phyloP scores from a whole-genome alignment of 2,329 filamentous ascomycete genomes.

The Byssothecium circinans region DNA sequence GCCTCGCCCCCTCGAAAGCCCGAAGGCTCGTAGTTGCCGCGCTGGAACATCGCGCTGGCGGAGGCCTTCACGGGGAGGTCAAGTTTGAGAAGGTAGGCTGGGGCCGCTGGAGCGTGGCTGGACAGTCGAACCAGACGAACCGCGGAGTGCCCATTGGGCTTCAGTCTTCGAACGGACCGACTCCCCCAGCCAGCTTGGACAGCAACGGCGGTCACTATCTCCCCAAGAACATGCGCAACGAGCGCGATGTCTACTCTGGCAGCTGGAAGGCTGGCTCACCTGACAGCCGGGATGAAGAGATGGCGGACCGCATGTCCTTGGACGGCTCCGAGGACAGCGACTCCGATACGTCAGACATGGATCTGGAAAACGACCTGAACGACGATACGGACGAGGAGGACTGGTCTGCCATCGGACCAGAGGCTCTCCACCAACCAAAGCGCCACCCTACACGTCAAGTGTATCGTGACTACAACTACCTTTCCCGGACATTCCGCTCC shows the following conservation, averaged over 20 bases:
- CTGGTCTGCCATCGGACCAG: conserved; percentile 87
- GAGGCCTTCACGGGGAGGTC: conserved; percentile 67
- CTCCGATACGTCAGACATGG: conserved; percentile 74
- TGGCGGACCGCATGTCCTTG: conserved; percentile 90
- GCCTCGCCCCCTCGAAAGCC: conserved; percentile 86
- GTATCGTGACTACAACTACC: conserved; percentile 44
- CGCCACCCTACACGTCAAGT: conserved; percentile 28
- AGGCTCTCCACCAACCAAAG: conserved; percentile 69
- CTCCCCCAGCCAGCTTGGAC: conserved; percentile 55
- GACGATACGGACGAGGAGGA: conserved; percentile 95
- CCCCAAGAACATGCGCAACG: conserved; percentile 33
- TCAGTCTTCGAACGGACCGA: conserved; percentile 44
- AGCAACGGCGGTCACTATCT: conserved; percentile 50
- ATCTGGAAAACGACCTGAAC: conserved; percentile 69
- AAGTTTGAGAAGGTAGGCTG: conserved; percentile 95
- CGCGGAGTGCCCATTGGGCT: conserved; percentile 43
- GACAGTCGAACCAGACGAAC: conserved; percentile 55
- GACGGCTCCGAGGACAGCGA: conserved; percentile 67
- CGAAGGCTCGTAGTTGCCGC: conserved; percentile 89
- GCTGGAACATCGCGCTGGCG: conserved; percentile 73
- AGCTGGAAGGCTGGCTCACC: conserved; percentile 72
- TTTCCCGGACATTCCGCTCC: conserved; percentile 38
- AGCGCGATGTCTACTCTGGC: conserved; percentile 49
- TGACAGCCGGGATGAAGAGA: conserved; percentile 66
- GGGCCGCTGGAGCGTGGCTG: conserved; percentile 84